Evolutionary conservation across 352 stramenopile species (phyloP).

Genomic region (Phytophthora citrophthora): DNA sequence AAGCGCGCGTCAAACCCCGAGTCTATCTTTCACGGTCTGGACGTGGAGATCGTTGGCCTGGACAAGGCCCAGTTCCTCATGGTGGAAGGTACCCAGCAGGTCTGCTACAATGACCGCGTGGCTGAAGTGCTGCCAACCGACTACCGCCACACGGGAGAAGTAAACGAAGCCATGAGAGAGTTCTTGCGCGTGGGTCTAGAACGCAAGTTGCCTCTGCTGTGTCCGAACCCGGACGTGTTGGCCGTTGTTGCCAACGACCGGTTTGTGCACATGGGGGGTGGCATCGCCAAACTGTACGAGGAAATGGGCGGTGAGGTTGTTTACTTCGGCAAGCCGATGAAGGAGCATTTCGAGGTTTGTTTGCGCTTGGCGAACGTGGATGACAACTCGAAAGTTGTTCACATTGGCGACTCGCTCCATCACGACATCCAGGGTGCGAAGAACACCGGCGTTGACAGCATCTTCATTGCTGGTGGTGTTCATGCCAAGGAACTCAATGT

Average conservation of each 20-base stretch:
- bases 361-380: slow-evolving; percentile 40
- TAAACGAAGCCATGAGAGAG: slow-evolving; percentile 41
- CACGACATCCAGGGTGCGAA: slow-evolving; percentile 68
- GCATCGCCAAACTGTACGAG: slow-evolving; percentile 86
- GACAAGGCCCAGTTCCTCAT: slow-evolving; percentile 57
- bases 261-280: slow-evolving; percentile 69
- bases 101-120: slow-evolving; percentile 52
- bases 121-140: slow-evolving; percentile 44
- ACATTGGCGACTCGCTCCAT: slow-evolving; percentile 74
- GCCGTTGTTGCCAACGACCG: slow-evolving; percentile 64
- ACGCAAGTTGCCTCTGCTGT: slow-evolving; percentile 77
- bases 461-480: slow-evolving; percentile 69
- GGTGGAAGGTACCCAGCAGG: slow-evolving; percentile 61
- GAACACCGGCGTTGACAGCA: slow-evolving; percentile 54
- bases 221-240: slow-evolving; percentile 90
- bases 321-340: slow-evolving; percentile 89
- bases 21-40: slow-evolving; percentile 60
- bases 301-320: slow-evolving; percentile 69
- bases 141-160: slow-evolving; percentile 50
- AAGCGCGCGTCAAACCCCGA: slow-evolving; percentile 40
- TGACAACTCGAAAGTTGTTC: slow-evolving; percentile 47
- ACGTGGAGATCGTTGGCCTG: slow-evolving; percentile 46
- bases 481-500: slow-evolving; percentile 55
- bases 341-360: slow-evolving; percentile 78
- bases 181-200: slow-evolving; percentile 62